These are phyloP conservation scores for Cystobasidium onofrii DNA, from an alignment of 768 basidiomycete genomes.

Conservation along the genomic window DNA sequence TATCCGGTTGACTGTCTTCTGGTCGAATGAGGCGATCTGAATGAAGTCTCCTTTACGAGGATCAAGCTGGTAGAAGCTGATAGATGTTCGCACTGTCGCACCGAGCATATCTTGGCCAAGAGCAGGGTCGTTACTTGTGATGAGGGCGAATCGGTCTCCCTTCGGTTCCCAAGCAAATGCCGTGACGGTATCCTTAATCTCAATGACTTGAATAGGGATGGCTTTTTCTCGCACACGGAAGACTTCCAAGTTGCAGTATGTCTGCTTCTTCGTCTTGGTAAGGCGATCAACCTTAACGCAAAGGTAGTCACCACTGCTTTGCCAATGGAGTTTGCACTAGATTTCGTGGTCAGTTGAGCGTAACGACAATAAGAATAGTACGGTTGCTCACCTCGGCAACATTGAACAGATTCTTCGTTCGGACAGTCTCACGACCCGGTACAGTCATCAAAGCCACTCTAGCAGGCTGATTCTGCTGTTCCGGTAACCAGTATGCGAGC, in stretches of 20 bases:
- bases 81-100: constrained; percentile 88
- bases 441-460: constrained; percentile 87
- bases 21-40: constrained; percentile 60
- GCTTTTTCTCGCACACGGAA: constrained; percentile 97
- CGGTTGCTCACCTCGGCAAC: constrained; percentile 71
- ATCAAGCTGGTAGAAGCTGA: constrained; percentile 92
- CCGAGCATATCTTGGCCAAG: constrained; percentile 81
- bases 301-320: constrained; percentile 94
- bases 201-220: constrained; percentile 92
- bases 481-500: constrained; percentile 95
- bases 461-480: constrained; percentile 91
- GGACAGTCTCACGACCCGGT: constrained; percentile 70
- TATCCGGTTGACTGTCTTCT: constrained; percentile 82
- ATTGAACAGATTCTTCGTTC: constrained; percentile 95
- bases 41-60: constrained; percentile 86
- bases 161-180: constrained; percentile 99
- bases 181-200: constrained; percentile 89
- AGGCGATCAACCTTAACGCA: constrained; percentile 99
- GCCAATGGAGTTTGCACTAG: constrained; percentile 96
- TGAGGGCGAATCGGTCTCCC: constrained; percentile 89
- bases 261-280: constrained; percentile 96
- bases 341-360: background rate
- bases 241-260: constrained; percentile 95
- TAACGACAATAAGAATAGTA: background rate
- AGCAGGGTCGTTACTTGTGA: constrained; percentile 88